A percentile compares a stretch with the other conserved stretches of the same genome.
Evolutionary conservation across 2,329 filamentous ascomycete species (phyloP).

Genomic region (Tolypocladium sp.): DNA sequence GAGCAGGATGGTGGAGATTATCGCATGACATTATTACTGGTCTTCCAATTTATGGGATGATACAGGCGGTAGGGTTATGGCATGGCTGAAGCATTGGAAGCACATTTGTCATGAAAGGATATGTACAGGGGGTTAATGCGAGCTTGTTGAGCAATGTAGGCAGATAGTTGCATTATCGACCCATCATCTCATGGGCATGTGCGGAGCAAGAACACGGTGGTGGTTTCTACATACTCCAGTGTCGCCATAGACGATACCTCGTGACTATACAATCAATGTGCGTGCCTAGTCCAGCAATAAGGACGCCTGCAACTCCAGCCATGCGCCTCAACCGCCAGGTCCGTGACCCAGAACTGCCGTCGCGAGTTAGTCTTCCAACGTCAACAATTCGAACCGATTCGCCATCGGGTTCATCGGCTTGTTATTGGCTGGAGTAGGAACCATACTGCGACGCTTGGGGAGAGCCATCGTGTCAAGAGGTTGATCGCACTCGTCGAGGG

Average conservation of each 20-base stretch:
- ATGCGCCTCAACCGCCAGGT: background rate
- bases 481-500: conserved; percentile 61
- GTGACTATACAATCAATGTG: background rate
- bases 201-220: background rate
- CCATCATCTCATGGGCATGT: background rate
- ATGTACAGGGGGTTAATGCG: background rate
- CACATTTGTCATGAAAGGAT: background rate
- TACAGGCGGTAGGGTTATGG: background rate
- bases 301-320: background rate
- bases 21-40: too few species aligned
- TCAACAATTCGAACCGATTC: conserved; percentile 56
- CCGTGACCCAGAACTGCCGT: background rate
- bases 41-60: background rate
- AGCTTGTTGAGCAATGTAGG: background rate
- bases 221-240: background rate
- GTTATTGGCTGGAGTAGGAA: conserved; percentile 20
- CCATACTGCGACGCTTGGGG: conserved; percentile 9
- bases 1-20: background rate
- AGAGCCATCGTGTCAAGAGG: conserved; percentile 30
- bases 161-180: background rate
- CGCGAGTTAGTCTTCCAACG: conserved; percentile 30
- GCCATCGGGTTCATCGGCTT: conserved; percentile 24
- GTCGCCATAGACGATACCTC: background rate
- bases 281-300: too few species aligned
- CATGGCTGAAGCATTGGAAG: background rate